These are phyloP conservation scores for Corchorus capsularis DNA, from an alignment of 345 rosid genomes.

Conservation along the genomic window DNA sequence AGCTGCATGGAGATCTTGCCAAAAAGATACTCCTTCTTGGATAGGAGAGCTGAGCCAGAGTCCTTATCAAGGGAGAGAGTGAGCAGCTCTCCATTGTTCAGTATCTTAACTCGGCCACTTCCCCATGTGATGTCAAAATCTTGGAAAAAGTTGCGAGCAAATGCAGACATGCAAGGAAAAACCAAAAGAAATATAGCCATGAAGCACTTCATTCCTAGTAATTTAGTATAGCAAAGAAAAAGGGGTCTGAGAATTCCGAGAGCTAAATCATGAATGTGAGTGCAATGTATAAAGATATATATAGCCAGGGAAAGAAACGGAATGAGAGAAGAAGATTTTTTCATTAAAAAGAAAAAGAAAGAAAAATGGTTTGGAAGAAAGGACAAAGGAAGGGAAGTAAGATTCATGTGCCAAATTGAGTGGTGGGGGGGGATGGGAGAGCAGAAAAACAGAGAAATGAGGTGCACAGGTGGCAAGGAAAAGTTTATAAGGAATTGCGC, in stretches of 20 bases:
- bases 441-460: neutral
- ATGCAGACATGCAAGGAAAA: slow-evolving; percentile 14
- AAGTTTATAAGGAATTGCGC: neutral
- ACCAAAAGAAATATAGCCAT: neutral
- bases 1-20: slow-evolving; percentile 59
- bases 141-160: slow-evolving; percentile 42
- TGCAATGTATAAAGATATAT: neutral
- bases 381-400: neutral
- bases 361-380: neutral
- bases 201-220: neutral
- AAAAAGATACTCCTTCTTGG: slow-evolving; percentile 56
- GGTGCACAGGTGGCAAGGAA: neutral
- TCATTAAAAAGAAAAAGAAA: neutral
- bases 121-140: slow-evolving; percentile 66
- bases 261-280: neutral
- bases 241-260: neutral
- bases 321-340: too few relatives aligned
- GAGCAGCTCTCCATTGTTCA: slow-evolving; percentile 58
- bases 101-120: slow-evolving; percentile 54
- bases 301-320: neutral
- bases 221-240: neutral
- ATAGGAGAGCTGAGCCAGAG: slow-evolving; percentile 67
- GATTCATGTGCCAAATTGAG: neutral
- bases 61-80: slow-evolving; percentile 54
- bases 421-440: neutral